phyloP scores from a whole-genome alignment of 2,329 filamentous ascomycete species.

The Chaetoscypha palmicola region DNA sequence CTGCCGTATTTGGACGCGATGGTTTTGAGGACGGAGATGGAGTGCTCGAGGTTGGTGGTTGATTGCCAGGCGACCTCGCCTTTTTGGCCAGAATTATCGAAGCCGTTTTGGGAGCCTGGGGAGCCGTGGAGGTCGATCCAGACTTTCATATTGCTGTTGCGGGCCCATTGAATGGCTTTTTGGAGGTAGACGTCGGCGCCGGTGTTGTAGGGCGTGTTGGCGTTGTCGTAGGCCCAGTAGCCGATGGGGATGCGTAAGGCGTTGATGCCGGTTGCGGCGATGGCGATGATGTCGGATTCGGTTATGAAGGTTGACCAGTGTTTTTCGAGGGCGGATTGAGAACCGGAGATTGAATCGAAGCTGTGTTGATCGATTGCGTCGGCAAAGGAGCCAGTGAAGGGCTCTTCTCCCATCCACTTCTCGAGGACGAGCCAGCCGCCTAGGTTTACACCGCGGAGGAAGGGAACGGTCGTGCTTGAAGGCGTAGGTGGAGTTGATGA shows the following conservation, averaged over 20 bases:
- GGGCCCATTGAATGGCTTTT: slow-evolving; percentile 47
- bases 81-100: slow-evolving; percentile 51
- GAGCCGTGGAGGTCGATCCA: slow-evolving; percentile 50
- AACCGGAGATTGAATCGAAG: slow-evolving; percentile 31
- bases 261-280: slow-evolving; percentile 48
- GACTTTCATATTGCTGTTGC: slow-evolving; percentile 42
- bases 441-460: slow-evolving; percentile 34
- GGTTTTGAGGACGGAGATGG: slow-evolving; percentile 32
- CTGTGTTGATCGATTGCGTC: slow-evolving; percentile 33
- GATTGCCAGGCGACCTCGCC: slow-evolving; percentile 37
- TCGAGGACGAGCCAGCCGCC: slow-evolving; percentile 31
- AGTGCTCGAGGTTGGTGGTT: slow-evolving; percentile 29
- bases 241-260: slow-evolving; percentile 51
- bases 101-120: slow-evolving; percentile 51
- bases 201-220: slow-evolving; percentile 40
- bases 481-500: neutral
- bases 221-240: slow-evolving; percentile 50
- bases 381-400: slow-evolving; percentile 29
- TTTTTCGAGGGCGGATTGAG: slow-evolving; percentile 33
- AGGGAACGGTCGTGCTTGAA: slow-evolving; percentile 11
- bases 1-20: slow-evolving; percentile 36
- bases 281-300: slow-evolving; percentile 34
- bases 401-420: slow-evolving; percentile 38
- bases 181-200: slow-evolving; percentile 46
- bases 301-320: slow-evolving; percentile 43